phyloP scores from a whole-genome alignment of 345 rosid species.

The Triadica sebifera region DNA sequence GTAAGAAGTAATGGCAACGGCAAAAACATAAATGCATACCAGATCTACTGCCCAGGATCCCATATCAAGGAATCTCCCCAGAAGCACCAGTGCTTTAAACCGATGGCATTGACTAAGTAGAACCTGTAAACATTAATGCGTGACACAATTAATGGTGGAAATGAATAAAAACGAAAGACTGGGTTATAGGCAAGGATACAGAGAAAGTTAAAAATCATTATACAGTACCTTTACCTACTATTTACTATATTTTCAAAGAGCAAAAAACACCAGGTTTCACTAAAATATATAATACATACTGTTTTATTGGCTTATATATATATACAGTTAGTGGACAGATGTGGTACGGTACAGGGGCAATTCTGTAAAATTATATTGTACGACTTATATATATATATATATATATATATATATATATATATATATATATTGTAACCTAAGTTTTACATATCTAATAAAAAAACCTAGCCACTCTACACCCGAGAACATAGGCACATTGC shows the following conservation, averaged over 20 bases:
- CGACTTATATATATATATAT: no score
- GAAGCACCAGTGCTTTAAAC: constrained; percentile 93
- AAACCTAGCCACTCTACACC: no score
- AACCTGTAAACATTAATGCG: constrained; percentile 49
- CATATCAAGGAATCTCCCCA: constrained; percentile 99
- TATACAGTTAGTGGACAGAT: no score
- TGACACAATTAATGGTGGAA: not conserved
- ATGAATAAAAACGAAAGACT: not conserved
- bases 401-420: no score
- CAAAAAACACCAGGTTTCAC: not conserved
- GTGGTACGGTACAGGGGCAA: no score
- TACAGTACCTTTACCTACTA: not conserved
- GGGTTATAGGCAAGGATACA: not conserved
- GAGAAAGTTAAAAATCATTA: not conserved
- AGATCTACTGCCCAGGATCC: constrained; percentile 99
- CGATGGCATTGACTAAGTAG: constrained; percentile 99
- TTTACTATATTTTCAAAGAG: not conserved
- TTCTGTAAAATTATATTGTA: no score
- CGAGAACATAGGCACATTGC: no score
- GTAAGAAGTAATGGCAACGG: constrained; percentile 1
- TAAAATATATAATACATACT: not conserved
- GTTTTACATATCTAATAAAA: no score
- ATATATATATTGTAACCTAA: no score
- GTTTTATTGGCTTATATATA: no score
- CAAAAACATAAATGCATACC: constrained; percentile 43